phyloP scores from a whole-genome alignment of 2,329 filamentous ascomycete genomes.

The Stemphylium beticola region DNA sequence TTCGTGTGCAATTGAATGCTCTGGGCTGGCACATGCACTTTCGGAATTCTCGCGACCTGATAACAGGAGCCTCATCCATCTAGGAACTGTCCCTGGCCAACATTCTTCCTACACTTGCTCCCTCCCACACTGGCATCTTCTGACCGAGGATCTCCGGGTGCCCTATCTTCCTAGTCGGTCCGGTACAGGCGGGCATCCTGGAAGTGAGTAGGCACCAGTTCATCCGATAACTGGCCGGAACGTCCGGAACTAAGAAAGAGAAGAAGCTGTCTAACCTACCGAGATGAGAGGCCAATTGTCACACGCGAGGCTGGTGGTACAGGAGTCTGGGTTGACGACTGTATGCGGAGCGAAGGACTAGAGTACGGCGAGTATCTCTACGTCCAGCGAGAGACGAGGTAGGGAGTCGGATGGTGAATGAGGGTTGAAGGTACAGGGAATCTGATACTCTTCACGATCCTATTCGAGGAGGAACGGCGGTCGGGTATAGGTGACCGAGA shows the following conservation, averaged over 20 bases:
- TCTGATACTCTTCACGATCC: constrained; percentile 42
- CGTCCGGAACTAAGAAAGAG: constrained; percentile 14
- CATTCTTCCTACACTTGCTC: background rate
- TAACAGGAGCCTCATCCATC: constrained; percentile 1
- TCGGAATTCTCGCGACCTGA: background rate
- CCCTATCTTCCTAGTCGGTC: background rate
- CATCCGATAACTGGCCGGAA: constrained; percentile 1
- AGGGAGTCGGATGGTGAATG: constrained; percentile 25
- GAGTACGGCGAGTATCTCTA: constrained; percentile 38
- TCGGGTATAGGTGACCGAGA: constrained; percentile 42
- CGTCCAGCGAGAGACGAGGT: constrained; percentile 38
- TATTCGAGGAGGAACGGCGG: constrained; percentile 46
- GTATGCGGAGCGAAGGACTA: constrained; percentile 51
- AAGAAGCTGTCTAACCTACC: constrained; percentile 32
- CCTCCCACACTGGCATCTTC: background rate
- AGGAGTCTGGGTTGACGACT: constrained; percentile 35
- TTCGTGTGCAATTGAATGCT: constrained; percentile 13
- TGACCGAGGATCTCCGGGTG: background rate
- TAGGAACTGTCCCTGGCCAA: background rate
- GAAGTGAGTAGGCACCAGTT: background rate
- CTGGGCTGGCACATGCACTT: constrained; percentile 11
- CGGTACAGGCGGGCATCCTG: background rate
- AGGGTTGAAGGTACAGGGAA: constrained; percentile 36
- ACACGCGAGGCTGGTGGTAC: constrained; percentile 39
- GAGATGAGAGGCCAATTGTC: constrained; percentile 17